Percentiles rank a stretch among this genome's conserved stretches.
Evolutionary conservation across 106 monocot genomes (phyloP).

Genomic region (Triglochin maritima): DNA sequence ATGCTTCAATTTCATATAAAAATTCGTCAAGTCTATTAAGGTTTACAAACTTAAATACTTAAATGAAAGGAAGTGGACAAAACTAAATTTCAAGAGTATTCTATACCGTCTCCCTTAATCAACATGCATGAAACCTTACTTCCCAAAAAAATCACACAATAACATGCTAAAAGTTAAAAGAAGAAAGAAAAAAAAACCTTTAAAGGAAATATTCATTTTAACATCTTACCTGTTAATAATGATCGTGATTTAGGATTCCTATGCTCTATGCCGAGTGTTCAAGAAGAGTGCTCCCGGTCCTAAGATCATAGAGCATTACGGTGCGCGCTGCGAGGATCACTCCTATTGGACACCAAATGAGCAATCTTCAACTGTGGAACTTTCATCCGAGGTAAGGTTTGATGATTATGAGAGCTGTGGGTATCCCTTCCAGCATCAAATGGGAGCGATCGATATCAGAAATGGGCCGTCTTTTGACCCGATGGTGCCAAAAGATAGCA

Average conservation of each 20-base stretch:
- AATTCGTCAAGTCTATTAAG: too few species aligned
- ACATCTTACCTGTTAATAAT: too few species aligned
- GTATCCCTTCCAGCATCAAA: conserved; percentile 10
- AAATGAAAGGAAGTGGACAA: too few species aligned
- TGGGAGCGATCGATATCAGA: neutral
- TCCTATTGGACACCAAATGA: conserved; percentile 27
- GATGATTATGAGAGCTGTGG: conserved; percentile 32
- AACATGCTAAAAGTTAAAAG: too few species aligned
- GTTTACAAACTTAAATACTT: too few species aligned
- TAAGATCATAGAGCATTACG: conserved; percentile 71
- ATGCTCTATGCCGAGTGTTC: conserved; percentile 75
- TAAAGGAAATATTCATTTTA: too few species aligned
- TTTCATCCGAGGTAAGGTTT: conserved; percentile 34
- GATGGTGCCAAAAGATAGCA: conserved; percentile 7
- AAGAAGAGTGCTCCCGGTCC: conserved; percentile 74
- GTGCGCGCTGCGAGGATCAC: conserved; percentile 26
- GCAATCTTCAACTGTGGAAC: conserved; percentile 26
- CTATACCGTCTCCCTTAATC: too few species aligned
- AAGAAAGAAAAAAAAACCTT: too few species aligned
- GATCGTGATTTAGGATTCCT: conserved; percentile 39
- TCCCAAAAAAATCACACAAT: too few species aligned
- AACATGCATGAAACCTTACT: too few species aligned
- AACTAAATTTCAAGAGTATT: too few species aligned
- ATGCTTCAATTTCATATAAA: too few species aligned
- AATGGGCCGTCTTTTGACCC: conserved; percentile 4